Evolutionary conservation across 257 asterid species (phyloP), one percentile per base, ranked within the genome.

Genomic region (Solanum dulcamara): DNA sequence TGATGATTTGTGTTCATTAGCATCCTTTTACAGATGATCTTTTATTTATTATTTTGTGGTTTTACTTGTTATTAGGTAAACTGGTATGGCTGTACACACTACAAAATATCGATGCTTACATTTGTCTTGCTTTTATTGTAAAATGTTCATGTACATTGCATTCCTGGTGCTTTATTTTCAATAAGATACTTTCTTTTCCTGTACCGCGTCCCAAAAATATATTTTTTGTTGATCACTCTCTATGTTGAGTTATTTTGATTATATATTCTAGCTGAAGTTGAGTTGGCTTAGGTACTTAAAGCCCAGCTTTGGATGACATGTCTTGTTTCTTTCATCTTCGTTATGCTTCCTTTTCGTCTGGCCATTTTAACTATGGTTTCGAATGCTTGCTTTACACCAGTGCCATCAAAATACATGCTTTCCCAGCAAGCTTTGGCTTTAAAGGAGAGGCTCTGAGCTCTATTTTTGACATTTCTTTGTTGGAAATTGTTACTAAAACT

Each of bases 371-470:
- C 67, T 50, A 44, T 81, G 30, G 46, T 51, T 83, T 59, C 48
- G 62, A 44, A 35, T 88, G 85, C 88, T 85, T 80, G 35, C 86
- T 88, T 37, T 86, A 86, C 80, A 85, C 74, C 86, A 94, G 99
- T 92, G 83, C 93, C 99, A 66, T 96, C 99, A 84, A 96, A 92
- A 70, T 89, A 88, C 90, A 83, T 81, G 10, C 88, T 72, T 81
- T 77, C 85, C 40, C 72, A n/a, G 90, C 72, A 88, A 89, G 84
- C 93, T 90, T 92, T 53, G 95, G 94, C 84, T 93, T 87, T 75
- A 95, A 88, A 72, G 99, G 99, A 85, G 98, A 94, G 91, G 92
- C 98, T 70, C 91, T 96, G 86, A 88, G 95, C 89, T 96, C 99
- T 57, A 92, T 96, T 91, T 91, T 98, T 88, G 94, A 93, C 77